Evolutionary conservation across 139 green algal genomes (phyloP).

Genomic region (Dunaliella primolecta): DNA sequence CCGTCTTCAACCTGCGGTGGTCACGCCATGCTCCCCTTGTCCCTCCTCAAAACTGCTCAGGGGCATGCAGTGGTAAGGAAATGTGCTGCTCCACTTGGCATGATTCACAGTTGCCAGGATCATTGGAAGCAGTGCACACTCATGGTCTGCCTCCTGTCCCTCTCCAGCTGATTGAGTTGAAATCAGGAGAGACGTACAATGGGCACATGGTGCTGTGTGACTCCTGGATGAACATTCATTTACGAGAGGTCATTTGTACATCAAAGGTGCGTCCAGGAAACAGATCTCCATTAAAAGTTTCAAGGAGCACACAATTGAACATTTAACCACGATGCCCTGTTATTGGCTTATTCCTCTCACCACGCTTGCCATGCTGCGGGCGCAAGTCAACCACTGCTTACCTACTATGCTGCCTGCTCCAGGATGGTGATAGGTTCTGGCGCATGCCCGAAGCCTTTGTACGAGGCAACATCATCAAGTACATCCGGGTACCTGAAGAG

Average conservation of each 20-base stretch:
- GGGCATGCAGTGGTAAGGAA: conserved; percentile 79
- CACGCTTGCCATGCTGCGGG: too few relatives aligned
- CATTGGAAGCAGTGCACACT: neutral
- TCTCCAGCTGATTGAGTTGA: conserved; percentile 93
- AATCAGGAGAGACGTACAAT: conserved; percentile 99
- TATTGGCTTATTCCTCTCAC: too few relatives aligned
- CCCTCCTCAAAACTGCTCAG: conserved; percentile 82
- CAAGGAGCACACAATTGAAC: too few relatives aligned
- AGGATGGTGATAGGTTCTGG: conserved; percentile 95
- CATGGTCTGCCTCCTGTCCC: neutral
- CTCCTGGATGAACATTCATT: conserved; percentile 98
- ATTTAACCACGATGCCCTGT: too few relatives aligned
- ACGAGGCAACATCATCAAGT: conserved; percentile 98
- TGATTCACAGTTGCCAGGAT: too few relatives aligned
- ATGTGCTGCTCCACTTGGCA: too few relatives aligned
- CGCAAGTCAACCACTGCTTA: too few relatives aligned
- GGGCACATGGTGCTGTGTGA: conserved; percentile 94
- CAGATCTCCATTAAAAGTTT: too few relatives aligned
- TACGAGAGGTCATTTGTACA: conserved; percentile 97
- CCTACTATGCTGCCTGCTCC: too few relatives aligned
- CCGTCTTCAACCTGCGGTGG: too few relatives aligned
- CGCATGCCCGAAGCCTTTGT: conserved; percentile 94
- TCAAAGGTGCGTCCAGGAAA: conserved; percentile 64
- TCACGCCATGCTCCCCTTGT: conserved; percentile 87
- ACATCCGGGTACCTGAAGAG: conserved; percentile 95